phyloP scores from a whole-genome alignment of 2,329 filamentous ascomycete species.

The Aspergillus unguis region DNA sequence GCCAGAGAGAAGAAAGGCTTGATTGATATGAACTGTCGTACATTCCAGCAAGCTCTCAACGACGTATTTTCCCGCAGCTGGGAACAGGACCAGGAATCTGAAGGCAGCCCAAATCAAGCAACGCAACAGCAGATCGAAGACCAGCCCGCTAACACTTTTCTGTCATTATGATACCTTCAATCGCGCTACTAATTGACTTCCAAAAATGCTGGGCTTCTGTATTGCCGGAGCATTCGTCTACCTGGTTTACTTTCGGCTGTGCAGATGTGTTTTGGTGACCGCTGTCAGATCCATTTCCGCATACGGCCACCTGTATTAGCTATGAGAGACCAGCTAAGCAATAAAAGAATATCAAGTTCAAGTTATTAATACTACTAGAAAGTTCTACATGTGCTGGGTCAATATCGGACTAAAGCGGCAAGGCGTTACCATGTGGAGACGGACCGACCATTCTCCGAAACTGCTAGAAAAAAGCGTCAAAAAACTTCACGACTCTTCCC shows the following conservation, averaged over 20 bases:
- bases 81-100: conserved; percentile 37
- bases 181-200: not conserved
- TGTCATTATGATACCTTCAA: not conserved
- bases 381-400: not conserved
- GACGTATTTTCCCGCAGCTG: conserved; percentile 57
- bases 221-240: not conserved
- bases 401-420: conserved; percentile 1
- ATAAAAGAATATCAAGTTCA: too few species aligned
- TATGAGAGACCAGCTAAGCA: too few species aligned
- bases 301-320: not conserved
- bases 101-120: conserved; percentile 16
- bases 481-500: conserved; percentile 6
- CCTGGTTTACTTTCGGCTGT: not conserved
- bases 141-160: conserved; percentile 4
- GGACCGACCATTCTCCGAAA: conserved; percentile 6
- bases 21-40: conserved; percentile 65
- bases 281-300: not conserved
- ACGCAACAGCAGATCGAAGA: conserved; percentile 10
- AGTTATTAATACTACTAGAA: too few species aligned
- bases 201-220: not conserved
- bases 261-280: not conserved
- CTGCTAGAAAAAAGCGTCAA: not conserved
- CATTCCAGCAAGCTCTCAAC: conserved; percentile 61
- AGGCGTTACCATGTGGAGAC: conserved; percentile 4
- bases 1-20: conserved; percentile 61